Evolutionary conservation across 169 alveolate genomes (phyloP).

Genomic region (Plasmodium reichenowi): DNA sequence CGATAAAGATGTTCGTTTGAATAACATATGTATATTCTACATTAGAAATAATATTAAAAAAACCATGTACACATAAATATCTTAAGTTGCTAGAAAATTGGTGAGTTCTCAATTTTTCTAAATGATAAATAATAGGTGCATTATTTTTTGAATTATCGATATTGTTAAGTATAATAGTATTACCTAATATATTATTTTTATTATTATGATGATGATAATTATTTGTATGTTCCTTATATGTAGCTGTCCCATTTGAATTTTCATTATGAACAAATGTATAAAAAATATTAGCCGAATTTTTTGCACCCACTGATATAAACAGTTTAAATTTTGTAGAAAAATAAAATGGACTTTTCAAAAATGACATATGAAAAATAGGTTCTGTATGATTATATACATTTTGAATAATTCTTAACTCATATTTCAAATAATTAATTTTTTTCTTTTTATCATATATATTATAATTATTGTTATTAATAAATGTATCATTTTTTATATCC

Average conservation of each 20-base stretch:
- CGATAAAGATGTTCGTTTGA: constrained; percentile 24
- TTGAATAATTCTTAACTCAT: constrained; percentile 39
- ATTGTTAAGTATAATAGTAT: too few species aligned
- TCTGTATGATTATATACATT: constrained; percentile 52
- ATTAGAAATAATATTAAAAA: neutral
- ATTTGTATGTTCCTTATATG: too few species aligned
- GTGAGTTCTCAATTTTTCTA: constrained; percentile 58
- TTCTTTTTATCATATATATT: neutral
- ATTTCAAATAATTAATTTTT: neutral
- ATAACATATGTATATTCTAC: constrained; percentile 11
- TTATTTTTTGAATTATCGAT: constrained; percentile 6
- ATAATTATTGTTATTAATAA: neutral
- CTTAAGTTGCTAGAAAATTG: constrained; percentile 52
- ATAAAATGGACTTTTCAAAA: constrained; percentile 50
- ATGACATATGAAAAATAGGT: constrained; percentile 58
- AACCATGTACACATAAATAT: constrained; percentile 61
- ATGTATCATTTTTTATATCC: neutral
- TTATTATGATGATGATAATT: too few species aligned
- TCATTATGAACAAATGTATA: constrained; percentile 6
- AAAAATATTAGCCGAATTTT: constrained; percentile 54
- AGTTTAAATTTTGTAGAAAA: constrained; percentile 26
- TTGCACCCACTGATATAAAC: constrained; percentile 61
- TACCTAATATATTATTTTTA: too few species aligned
- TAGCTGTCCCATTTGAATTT: too few species aligned
- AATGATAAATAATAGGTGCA: constrained; percentile 47